phyloP scores from a whole-genome alignment of 768 basidiomycete genomes.

The Trichaptum fuscoviolaceum region DNA sequence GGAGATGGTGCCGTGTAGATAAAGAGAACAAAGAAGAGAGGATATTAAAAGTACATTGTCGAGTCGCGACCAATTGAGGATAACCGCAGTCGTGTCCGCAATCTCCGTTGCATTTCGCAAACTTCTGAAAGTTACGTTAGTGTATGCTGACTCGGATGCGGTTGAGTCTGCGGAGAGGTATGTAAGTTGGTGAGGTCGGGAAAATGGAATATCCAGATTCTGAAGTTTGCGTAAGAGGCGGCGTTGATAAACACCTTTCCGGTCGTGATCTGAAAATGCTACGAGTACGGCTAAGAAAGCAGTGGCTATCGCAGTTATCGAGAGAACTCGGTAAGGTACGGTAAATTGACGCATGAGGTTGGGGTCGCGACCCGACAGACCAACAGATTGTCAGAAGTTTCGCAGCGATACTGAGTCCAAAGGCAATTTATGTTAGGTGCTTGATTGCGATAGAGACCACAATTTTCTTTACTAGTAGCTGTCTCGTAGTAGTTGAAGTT shows the following conservation, averaged over 20 bases:
- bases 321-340: background rate
- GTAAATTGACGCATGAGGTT: background rate
- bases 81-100: constrained; percentile 47
- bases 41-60: constrained; percentile 54
- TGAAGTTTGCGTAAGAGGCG: background rate
- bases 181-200: constrained; percentile 3
- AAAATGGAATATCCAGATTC: background rate
- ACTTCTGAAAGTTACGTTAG: background rate
- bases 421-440: too few species aligned
- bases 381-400: too few species aligned
- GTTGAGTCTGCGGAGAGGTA: background rate
- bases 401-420: too few species aligned
- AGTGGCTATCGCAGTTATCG: background rate
- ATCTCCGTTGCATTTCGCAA: background rate
- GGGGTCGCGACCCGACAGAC: too few species aligned
- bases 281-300: background rate
- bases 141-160: background rate
- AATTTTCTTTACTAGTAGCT: too few species aligned
- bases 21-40: constrained; percentile 43
- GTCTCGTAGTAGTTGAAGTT: too few species aligned
- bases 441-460: too few species aligned
- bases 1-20: constrained; percentile 40
- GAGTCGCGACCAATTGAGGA: constrained; percentile 66
- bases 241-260: background rate
- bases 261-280: background rate